Base-by-base conservation (phyloP, 306 rosid genomes). In the Acacia crassicarpa region DNA sequence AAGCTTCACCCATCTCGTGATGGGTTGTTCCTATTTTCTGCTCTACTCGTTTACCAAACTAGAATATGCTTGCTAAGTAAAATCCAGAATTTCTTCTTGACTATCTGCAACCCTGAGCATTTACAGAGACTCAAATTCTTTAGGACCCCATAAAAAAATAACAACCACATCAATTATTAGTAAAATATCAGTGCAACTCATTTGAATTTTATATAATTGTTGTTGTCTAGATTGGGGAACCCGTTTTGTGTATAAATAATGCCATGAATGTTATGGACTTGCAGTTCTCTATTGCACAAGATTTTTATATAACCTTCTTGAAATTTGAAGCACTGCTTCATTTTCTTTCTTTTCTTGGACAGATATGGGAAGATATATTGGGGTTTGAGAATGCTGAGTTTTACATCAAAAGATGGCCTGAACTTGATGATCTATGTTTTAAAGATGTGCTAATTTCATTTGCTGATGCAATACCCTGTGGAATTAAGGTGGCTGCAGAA, bases 331-430 rank as follows among this genome's bases (percentile, higher is more conserved):
- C 19, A 54, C 72, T 45, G 38, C 65, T 68, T 87, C 71, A 75
- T 81, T 84, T 75, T 63, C 77, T 74, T 81, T 78, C 68, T 27
- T 84, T 77, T 84, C 69, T 85, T 88, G 86, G 77, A 82, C 87
- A 95, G 99, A 93, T 95, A 89, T 95, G 99, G 99, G 99, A 95
- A 89, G 99, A 95, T 82, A 86, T 95, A 75, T 86, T 95, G 90
- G 99, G 99, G 25, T 95, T 95, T 87, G 99, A 95, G 93, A 95
- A 95, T 88, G 97, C 97, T 8, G 99, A 95, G 85, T 95, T 95
- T 89, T 95, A 95, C 91, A 93, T 93, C 90, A 89, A 92, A 86
- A 89, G 90, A 88, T 95, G 99, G 99, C 93, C 94, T 86, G 89
- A 88, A 79, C 41, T 93, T 84, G 94, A 91, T 78, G 95, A 89